Conservation (phyloP, 768 basidiomycete genomes). For the Scleroderma citrinum region DNA sequence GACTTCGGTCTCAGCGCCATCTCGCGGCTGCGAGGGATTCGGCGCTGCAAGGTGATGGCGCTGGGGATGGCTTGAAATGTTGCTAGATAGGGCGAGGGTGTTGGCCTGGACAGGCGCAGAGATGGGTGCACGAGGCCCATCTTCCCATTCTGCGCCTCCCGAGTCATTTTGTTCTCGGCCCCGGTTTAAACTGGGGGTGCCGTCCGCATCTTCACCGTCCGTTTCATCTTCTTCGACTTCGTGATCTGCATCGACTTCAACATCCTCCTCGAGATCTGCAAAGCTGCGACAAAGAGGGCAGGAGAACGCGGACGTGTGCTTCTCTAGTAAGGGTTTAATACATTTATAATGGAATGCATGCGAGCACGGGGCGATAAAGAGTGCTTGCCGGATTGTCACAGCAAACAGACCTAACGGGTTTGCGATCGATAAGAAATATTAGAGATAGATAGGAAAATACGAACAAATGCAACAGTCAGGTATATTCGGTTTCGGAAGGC, state of each 20-base stretch:
- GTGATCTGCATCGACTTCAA: constrained; percentile 57
- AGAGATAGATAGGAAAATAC: background rate
- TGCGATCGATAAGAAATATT: background rate
- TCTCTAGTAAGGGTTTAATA: constrained; percentile 82
- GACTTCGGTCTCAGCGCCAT: constrained; percentile 31
- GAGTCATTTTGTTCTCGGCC: background rate
- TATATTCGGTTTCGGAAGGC: constrained; percentile 38
- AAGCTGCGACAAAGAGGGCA: constrained; percentile 95
- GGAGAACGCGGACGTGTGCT: constrained; percentile 90
- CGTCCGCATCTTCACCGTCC: background rate
- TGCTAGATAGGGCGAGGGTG: background rate
- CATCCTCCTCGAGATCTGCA: constrained; percentile 93
- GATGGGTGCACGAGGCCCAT: constrained; percentile 1
- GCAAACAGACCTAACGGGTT: constrained; percentile 56
- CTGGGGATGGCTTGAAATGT: background rate
- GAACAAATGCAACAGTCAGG: constrained; percentile 93
- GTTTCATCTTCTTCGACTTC: constrained; percentile 21
- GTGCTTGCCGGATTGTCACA: constrained; percentile 89
- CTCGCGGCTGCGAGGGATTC: constrained; percentile 16
- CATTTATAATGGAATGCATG: constrained; percentile 98
- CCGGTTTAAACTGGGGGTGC: background rate
- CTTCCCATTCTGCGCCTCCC: constrained; percentile 19
- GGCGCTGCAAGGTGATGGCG: constrained; percentile 17
- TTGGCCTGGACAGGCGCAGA: background rate
- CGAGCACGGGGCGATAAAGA: constrained; percentile 97